Evolutionary conservation across 2,329 filamentous ascomycete genomes (phyloP).

Genomic region (Stachybotrys echinatus): DNA sequence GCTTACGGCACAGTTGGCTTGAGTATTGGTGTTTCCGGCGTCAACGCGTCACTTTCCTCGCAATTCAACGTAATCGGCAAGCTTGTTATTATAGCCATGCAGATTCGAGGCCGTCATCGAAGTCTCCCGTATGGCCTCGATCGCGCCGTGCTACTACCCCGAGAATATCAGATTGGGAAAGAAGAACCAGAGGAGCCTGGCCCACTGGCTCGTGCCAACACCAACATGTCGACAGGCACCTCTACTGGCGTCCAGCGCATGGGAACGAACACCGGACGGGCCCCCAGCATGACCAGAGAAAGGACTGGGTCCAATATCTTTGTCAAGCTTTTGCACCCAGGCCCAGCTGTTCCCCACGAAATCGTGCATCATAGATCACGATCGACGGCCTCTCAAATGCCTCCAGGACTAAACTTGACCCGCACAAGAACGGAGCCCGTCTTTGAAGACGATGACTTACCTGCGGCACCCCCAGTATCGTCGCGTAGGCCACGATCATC

Average conservation of each 20-base stretch:
- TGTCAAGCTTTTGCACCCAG: constrained; percentile 42
- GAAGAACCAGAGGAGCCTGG: constrained; percentile 45
- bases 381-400: constrained; percentile 16
- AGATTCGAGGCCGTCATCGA: constrained; percentile 64
- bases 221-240: constrained; percentile 25
- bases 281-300: constrained; percentile 30
- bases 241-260: constrained; percentile 22
- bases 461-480: neutral
- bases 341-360: constrained; percentile 32
- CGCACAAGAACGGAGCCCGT: constrained; percentile 3
- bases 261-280: constrained; percentile 21
- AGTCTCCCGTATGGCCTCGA: constrained; percentile 63
- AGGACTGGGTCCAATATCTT: constrained; percentile 37
- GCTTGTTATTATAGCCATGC: constrained; percentile 63
- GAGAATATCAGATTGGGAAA: constrained; percentile 48
- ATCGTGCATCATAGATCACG: constrained; percentile 18
- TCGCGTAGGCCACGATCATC: neutral
- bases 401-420: neutral
- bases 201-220: constrained; percentile 29
- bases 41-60: constrained; percentile 75
- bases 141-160: constrained; percentile 54
- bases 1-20: constrained; percentile 94
- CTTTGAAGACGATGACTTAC: neutral
- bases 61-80: constrained; percentile 74
- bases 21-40: constrained; percentile 71